phyloP scores from a whole-genome alignment of 495 filamentous ascomycete genomes.

The Penicillium daleae region DNA sequence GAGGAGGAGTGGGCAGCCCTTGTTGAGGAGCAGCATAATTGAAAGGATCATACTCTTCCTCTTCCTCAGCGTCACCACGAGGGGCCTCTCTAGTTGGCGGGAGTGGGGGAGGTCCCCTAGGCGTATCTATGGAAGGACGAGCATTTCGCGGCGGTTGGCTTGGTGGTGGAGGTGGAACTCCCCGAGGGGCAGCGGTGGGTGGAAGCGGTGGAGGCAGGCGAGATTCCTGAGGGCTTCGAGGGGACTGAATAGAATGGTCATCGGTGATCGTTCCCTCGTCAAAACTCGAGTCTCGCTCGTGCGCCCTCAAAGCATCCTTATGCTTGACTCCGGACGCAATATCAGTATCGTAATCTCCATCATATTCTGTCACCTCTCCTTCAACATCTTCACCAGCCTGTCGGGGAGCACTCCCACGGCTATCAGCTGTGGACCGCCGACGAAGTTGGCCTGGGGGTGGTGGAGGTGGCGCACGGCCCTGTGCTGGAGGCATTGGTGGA shows the following conservation, averaged over 20 bases:
- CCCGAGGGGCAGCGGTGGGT: conserved; percentile 52
- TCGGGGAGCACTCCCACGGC: conserved; percentile 43
- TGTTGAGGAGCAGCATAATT: conserved; percentile 61
- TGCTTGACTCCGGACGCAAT: conserved; percentile 87
- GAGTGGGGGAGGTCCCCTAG: conserved; percentile 68
- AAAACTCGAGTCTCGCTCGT: conserved; percentile 75
- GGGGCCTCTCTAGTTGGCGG: conserved; percentile 46
- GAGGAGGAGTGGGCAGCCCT: conserved; percentile 34
- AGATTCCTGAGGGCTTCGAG: conserved; percentile 49
- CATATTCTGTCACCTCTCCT: conserved; percentile 90
- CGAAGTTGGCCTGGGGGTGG: conserved; percentile 66
- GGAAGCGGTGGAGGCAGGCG: conserved; percentile 65
- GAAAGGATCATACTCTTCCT: conserved; percentile 77
- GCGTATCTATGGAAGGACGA: conserved; percentile 66
- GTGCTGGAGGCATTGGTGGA: conserved; percentile 54
- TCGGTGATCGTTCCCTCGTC: conserved; percentile 60
- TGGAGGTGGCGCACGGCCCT: conserved; percentile 75
- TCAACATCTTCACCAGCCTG: conserved; percentile 64
- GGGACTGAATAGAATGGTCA: conserved; percentile 53
- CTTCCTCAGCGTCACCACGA: conserved; percentile 48
- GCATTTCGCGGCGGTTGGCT: conserved; percentile 50
- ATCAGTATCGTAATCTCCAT: conserved; percentile 98
- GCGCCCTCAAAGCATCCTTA: conserved; percentile 87
- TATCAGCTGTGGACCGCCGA: conserved; percentile 65
- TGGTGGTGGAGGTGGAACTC: conserved; percentile 58